These are phyloP conservation scores for Mitragyna speciosa DNA, from an alignment of 257 asterid species.

Conservation along the genomic window DNA sequence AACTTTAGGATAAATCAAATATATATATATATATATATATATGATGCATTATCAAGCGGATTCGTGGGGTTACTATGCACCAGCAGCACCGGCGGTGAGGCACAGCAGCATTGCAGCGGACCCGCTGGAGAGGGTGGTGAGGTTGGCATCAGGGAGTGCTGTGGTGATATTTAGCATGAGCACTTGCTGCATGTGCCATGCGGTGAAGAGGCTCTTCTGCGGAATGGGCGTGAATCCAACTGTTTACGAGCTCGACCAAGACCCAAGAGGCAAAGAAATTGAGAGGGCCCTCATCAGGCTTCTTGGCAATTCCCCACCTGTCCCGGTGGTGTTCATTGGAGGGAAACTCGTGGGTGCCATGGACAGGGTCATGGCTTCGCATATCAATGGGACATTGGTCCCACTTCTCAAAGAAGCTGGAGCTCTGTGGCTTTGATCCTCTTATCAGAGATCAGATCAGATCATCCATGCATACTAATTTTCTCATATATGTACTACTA, in stretches of 20 bases:
- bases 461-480: not conserved
- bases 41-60: slow-evolving; percentile 39
- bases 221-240: slow-evolving; percentile 43
- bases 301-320: slow-evolving; percentile 31
- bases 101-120: slow-evolving; percentile 20
- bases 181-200: slow-evolving; percentile 54
- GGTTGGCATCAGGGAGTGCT: slow-evolving; percentile 44
- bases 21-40: too few relatives aligned
- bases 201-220: slow-evolving; percentile 44
- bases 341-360: slow-evolving; percentile 45
- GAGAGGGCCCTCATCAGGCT: slow-evolving; percentile 40
- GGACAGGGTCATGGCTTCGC: slow-evolving; percentile 53
- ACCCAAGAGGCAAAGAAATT: slow-evolving; percentile 38
- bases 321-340: slow-evolving; percentile 48
- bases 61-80: slow-evolving; percentile 25
- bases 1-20: not conserved
- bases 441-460: not conserved
- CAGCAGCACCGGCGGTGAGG: slow-evolving; percentile 5
- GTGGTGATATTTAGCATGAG: slow-evolving; percentile 48
- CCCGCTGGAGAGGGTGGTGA: slow-evolving; percentile 38
- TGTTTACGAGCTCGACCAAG: slow-evolving; percentile 43
- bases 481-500: too few relatives aligned
- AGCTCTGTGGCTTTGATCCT: slow-evolving; percentile 48
- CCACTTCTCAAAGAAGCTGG: slow-evolving; percentile 49
- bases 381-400: slow-evolving; percentile 43